phyloP scores from a whole-genome alignment of 331 rosid species.

The Ulmus americana region DNA sequence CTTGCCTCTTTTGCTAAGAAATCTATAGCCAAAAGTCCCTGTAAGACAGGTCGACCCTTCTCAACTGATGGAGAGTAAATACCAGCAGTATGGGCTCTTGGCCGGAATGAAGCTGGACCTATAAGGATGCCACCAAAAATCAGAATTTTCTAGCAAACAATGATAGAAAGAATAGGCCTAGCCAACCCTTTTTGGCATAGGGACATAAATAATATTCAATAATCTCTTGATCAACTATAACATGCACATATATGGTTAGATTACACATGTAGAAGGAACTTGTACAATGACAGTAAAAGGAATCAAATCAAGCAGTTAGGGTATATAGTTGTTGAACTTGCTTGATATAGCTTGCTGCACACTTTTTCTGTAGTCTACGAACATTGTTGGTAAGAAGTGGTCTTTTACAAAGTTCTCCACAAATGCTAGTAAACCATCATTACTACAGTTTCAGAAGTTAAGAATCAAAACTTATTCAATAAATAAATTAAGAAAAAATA shows the following conservation, averaged over 20 bases:
- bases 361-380: conserved; percentile 95
- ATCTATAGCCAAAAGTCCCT: conserved; percentile 93
- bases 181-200: conserved; percentile 2
- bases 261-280: neutral
- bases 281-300: neutral
- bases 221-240: conserved; percentile 12
- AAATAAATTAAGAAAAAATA: neutral
- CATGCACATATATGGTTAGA: conserved; percentile 11
- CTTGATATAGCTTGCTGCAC: conserved; percentile 99
- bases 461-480: neutral
- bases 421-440: conserved; percentile 87
- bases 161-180: conserved; percentile 6
- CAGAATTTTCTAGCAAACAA: conserved; percentile 16
- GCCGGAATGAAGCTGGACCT: conserved; percentile 99
- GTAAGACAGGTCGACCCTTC: conserved; percentile 95
- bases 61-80: conserved; percentile 72
- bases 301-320: conserved; percentile 4
- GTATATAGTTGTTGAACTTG: conserved; percentile 50
- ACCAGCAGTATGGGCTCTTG: conserved; percentile 77
- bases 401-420: conserved; percentile 99
- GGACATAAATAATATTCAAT: conserved; percentile 5
- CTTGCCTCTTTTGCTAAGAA: conserved; percentile 87
- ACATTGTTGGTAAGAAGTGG: conserved; percentile 93
- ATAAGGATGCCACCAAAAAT: conserved; percentile 31
- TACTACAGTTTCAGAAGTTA: conserved; percentile 58